Evolutionary conservation across 1,284 basidiomycete genomes (phyloP).

Genomic region (Ceratobasidium theobromae): DNA sequence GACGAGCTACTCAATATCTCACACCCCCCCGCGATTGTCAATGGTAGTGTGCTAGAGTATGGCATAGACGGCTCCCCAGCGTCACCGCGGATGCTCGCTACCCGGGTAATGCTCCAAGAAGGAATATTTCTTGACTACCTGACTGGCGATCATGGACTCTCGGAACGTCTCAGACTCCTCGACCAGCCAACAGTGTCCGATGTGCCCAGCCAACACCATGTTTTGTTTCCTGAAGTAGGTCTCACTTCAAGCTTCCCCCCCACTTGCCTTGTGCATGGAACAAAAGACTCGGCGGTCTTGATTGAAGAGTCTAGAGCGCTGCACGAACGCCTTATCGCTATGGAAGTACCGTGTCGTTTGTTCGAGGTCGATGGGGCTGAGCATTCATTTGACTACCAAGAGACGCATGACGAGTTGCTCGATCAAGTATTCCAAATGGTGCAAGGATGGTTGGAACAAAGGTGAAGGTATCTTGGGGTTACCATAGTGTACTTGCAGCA

Average conservation of each 20-base stretch:
- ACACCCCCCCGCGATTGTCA: conserved; percentile 40
- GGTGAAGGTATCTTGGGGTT: background rate
- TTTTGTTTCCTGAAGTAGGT: conserved; percentile 54
- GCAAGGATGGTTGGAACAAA: conserved; percentile 9
- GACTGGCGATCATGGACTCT: conserved; percentile 58
- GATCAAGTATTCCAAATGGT: conserved; percentile 18
- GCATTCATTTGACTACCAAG: conserved; percentile 52
- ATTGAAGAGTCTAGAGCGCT: conserved; percentile 52
- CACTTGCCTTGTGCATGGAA: conserved; percentile 58
- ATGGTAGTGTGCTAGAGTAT: conserved; percentile 55
- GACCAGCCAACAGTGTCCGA: conserved; percentile 37
- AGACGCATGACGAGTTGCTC: conserved; percentile 8
- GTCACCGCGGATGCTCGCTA: conserved; percentile 61
- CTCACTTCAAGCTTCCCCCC: conserved; percentile 50
- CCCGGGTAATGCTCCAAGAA: conserved; percentile 59
- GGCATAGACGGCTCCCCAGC: conserved; percentile 49
- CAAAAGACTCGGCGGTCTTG: conserved; percentile 55
- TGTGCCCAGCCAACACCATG: conserved; percentile 44
- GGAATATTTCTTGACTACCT: conserved; percentile 62
- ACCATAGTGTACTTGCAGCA: background rate
- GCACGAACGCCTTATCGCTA: conserved; percentile 44
- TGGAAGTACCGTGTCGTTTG: conserved; percentile 48
- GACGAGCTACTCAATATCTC: conserved; percentile 44
- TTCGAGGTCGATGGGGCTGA: conserved; percentile 52
- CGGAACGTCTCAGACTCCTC: conserved; percentile 44